These are phyloP conservation scores for Penicillium olsonii DNA, from an alignment of 2,329 filamentous ascomycete species.

Conservation along the genomic window DNA sequence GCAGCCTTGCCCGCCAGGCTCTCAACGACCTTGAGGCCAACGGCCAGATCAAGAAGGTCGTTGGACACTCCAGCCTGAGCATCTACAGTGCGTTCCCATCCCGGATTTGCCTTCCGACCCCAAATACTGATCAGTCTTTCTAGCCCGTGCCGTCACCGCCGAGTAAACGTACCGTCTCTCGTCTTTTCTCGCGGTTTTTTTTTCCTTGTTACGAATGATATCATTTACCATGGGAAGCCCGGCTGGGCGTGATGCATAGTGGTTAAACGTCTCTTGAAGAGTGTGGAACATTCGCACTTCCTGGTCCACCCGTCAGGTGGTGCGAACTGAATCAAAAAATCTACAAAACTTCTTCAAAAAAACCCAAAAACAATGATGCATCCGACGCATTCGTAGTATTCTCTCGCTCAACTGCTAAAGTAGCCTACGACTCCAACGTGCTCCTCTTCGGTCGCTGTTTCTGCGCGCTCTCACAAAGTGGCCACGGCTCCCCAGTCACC, in stretches of 20 bases:
- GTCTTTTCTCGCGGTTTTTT: conserved; percentile 39
- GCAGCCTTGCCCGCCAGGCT: conserved; percentile 87
- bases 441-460: conserved; percentile 62
- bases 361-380: conserved; percentile 7
- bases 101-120: too few species aligned
- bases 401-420: not conserved
- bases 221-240: conserved; percentile 39
- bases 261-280: conserved; percentile 33
- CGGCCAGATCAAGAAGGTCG: conserved; percentile 97
- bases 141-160: conserved; percentile 48
- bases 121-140: conserved; percentile 12
- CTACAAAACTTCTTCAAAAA: conserved; percentile 28
- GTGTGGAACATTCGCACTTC: conserved; percentile 34
- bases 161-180: conserved; percentile 43
- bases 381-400: conserved; percentile 5
- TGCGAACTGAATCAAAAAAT: conserved; percentile 35
- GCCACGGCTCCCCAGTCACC: conserved; percentile 48
- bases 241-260: conserved; percentile 41
- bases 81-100: conserved; percentile 78
- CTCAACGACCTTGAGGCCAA: conserved; percentile 94
- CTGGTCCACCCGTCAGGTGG: conserved; percentile 33
- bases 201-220: conserved; percentile 43
- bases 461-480: conserved; percentile 71
- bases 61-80: conserved; percentile 94
- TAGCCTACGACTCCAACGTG: conserved; percentile 26